Base-by-base conservation (phyloP, 257 asterid genomes). In the Solanum tacnaense region DNA sequence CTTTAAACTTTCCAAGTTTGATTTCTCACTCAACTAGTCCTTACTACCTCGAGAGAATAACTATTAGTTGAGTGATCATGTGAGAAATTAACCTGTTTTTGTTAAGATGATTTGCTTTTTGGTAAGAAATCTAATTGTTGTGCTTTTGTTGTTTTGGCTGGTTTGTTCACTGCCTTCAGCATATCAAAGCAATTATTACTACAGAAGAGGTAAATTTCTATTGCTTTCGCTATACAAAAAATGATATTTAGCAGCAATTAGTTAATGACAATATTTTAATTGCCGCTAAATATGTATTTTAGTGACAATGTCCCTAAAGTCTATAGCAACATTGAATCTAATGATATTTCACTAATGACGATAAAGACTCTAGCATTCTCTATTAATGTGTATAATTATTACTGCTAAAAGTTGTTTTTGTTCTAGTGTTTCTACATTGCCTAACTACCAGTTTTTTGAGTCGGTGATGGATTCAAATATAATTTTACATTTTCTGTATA, bases 101-200 rank as follows among this genome's bases (percentile, higher is more conserved):
- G 36, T 35, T 35, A 35, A 35, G 1, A 1, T 34, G 56, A 15
- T 72, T 52, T 18, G 3, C 3, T 52, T 15, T 52, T 15, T 52
- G 81, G 39, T 5, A 34, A 35, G 38, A 2, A 52, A 41, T 74
- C 36, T 32, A 68, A 4, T 41, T 74, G 31, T 72, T 35, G 23
- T 44, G 8, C 49, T 46, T 58, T 34, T 34, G 15, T 84, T 23
- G 62, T 16, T 52, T 87, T n/a, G 34, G 86, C 2, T 12, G 7
- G 65, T 23, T 49, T 44, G 10, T 35, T 70, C 76, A 25, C n/a
- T 31, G 60, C 12, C 23, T 36, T 92, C 97, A 97, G 98, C 99
- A 97, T 86, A 96, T 97, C 91, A 97, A 97, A 90, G 99, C 99
- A 52, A 96, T 97, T 27, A 94, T 97, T 72, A 97, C 99, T 0